A percentile compares a stretch with the other conserved stretches of the same genome.
Evolutionary conservation across 495 filamentous ascomycete genomes (phyloP).

Genomic region (Penicillium soppii): DNA sequence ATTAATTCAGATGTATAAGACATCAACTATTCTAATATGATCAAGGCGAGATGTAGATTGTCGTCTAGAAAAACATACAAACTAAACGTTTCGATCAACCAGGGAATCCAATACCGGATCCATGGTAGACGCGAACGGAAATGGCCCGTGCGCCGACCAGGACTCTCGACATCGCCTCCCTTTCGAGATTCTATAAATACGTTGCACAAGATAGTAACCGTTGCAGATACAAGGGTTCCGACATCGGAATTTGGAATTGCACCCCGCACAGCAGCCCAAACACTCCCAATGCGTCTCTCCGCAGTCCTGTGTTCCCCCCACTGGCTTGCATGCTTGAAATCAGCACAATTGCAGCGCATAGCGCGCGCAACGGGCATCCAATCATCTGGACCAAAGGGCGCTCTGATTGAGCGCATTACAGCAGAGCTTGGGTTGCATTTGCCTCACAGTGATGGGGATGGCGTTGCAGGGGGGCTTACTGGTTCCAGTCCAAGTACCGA

Average conservation of each 20-base stretch:
- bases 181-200: not conserved
- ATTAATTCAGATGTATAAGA: too few relatives aligned
- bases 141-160: conserved; percentile 3
- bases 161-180: too few relatives aligned
- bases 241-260: not conserved
- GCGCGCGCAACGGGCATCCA: conserved; percentile 54
- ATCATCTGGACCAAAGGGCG: conserved; percentile 49
- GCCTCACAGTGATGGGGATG: not conserved
- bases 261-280: not conserved
- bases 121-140: not conserved
- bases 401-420: conserved; percentile 31
- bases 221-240: not conserved
- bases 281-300: conserved; percentile 15
- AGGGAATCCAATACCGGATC: not conserved
- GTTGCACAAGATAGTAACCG: not conserved
- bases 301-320: not conserved
- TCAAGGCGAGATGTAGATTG: too few relatives aligned
- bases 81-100: too few relatives aligned
- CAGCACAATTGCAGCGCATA: conserved; percentile 46
- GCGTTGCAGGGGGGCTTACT: not conserved
- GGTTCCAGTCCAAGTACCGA: not conserved
- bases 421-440: conserved; percentile 18
- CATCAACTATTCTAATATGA: too few relatives aligned
- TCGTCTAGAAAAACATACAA: too few relatives aligned
- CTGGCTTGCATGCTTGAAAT: conserved; percentile 44